Evolutionary conservation across 345 rosid species (phyloP), one percentile per base, ranked within the genome.

Genomic region (Populus deltoides): DNA sequence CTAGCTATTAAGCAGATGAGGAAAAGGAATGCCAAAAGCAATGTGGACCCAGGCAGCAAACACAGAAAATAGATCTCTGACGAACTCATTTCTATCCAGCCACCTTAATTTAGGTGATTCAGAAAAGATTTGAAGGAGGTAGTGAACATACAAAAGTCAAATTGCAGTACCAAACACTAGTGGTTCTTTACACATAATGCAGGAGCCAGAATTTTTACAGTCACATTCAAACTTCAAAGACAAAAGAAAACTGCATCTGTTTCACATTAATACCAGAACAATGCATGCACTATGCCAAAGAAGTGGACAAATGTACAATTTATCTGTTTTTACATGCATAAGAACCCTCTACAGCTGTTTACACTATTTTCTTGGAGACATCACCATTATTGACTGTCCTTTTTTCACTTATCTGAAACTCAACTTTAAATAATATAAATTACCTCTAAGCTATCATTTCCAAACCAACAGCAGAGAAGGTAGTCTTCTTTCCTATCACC

Each of bases 401-500:
- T 24, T 24, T 29, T 35, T 41, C 66, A 70, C 36, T 49, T 36
- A 29, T 57, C 20, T 41, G 18, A 59, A 25, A 70, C 53, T 41
- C 22, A 41, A 43, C 59, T 39, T 41, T 33, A 10, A 63, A 71
- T 25, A 59, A 78, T 29, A 74, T 33, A 75, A 72, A 81, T 85
- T 91, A 97, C 99, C 98, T 94, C 93, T 77, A 86, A 80, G 86
- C 97, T 91, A 79, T 94, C 87, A 78, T 89, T 90, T 78, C 99
- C 99, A 87, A 92, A 83, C 99, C 99, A 97, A 72, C 88, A 91
- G 86, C 99, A 94, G 57, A 97, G 83, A 80, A 92, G 87, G 86
- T 87, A 91, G 86, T 94, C 97, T 86, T 97, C 99, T 87, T 94
- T 97, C 88, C 97, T 90, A 62, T 97, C 99, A 86, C 97, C 97